These are phyloP conservation scores for Nemania abortiva DNA, from an alignment of 2,329 filamentous ascomycete genomes.

Conservation along the genomic window DNA sequence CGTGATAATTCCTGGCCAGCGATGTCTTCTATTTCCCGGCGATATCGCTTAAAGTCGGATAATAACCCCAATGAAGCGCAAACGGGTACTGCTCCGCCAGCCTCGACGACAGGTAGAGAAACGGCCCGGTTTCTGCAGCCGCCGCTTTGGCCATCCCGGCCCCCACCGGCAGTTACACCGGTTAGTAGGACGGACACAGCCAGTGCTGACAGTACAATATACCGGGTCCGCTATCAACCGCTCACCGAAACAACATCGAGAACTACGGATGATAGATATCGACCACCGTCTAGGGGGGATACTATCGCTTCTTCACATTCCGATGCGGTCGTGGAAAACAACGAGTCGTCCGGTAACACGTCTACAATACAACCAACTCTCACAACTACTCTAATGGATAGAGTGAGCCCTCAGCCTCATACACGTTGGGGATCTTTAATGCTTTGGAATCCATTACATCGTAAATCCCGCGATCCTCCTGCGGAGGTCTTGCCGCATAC, in stretches of 20 bases:
- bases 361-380: slow-evolving; percentile 31
- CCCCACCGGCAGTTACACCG: slow-evolving; percentile 66
- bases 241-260: slow-evolving; percentile 64
- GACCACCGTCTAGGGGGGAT: slow-evolving; percentile 53
- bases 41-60: slow-evolving; percentile 52
- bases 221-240: slow-evolving; percentile 71
- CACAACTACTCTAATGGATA: slow-evolving; percentile 19
- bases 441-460: slow-evolving; percentile 45
- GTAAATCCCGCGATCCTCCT: slow-evolving; percentile 45
- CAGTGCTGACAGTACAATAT: slow-evolving; percentile 73
- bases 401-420: slow-evolving; percentile 24
- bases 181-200: slow-evolving; percentile 72
- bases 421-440: slow-evolving; percentile 40
- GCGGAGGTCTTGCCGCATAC: slow-evolving; percentile 52
- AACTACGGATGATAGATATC: slow-evolving; percentile 56
- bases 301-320: slow-evolving; percentile 49
- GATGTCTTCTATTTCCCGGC: slow-evolving; percentile 56
- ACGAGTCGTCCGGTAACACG: slow-evolving; percentile 31
- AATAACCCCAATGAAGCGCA: slow-evolving; percentile 42
- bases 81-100: slow-evolving; percentile 37
- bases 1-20: slow-evolving; percentile 56
- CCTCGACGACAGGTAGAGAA: slow-evolving; percentile 43
- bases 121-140: slow-evolving; percentile 58
- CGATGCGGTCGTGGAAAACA: slow-evolving; percentile 36
- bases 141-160: slow-evolving; percentile 67